Conservation (phyloP, 345 rosid species). For the Aurinia saxatilis region DNA sequence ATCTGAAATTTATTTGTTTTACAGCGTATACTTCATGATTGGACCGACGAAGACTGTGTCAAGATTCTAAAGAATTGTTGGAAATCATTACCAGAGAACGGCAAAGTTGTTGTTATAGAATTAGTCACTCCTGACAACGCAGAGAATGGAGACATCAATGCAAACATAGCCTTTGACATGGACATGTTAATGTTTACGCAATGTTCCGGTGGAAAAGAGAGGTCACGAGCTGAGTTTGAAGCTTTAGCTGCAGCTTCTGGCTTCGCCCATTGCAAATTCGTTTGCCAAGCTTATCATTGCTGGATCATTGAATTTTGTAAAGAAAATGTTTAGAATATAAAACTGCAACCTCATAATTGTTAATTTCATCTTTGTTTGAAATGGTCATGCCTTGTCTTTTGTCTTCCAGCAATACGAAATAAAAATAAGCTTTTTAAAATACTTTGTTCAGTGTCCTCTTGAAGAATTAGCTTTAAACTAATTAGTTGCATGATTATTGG, state of each 20-base stretch:
- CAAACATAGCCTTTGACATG: slow-evolving; percentile 32
- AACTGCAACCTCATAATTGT: background rate
- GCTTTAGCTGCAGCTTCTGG: slow-evolving; percentile 35
- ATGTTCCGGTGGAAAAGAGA: slow-evolving; percentile 39
- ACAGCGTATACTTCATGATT: slow-evolving; percentile 37
- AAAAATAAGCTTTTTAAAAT: background rate
- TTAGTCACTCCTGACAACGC: slow-evolving; percentile 26
- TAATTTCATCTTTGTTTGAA: background rate
- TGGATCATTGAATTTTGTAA: slow-evolving; percentile 24
- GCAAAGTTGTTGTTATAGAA: slow-evolving; percentile 39
- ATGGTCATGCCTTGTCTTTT: background rate
- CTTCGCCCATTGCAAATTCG: slow-evolving; percentile 26
- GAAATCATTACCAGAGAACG: slow-evolving; percentile 28
- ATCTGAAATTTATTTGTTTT: background rate
- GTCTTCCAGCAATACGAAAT: background rate
- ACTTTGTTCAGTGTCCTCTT: background rate
- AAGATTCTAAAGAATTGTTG: slow-evolving; percentile 42
- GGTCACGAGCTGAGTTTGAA: slow-evolving; percentile 38
- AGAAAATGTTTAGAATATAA: background rate
- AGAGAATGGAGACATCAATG: slow-evolving; percentile 18
- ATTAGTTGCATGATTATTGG: no score
- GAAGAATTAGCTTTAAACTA: background rate
- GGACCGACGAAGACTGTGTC: slow-evolving; percentile 37
- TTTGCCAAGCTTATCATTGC: slow-evolving; percentile 15
- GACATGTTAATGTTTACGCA: slow-evolving; percentile 45